These are phyloP conservation scores for Yamadazyma sp. DNA, from an alignment of 1,139 yeast species.

Conservation along the genomic window DNA sequence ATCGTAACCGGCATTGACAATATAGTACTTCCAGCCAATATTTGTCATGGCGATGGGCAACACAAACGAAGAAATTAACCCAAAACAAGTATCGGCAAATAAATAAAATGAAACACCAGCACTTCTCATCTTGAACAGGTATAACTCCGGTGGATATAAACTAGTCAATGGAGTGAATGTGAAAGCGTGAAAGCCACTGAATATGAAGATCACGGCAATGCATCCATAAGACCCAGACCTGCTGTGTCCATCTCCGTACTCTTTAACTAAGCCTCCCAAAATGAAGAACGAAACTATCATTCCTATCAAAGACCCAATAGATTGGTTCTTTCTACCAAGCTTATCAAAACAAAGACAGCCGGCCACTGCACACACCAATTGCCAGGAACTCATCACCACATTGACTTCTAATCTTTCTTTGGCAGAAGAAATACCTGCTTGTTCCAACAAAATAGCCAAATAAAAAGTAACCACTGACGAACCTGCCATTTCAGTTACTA, in stretches of 20 bases:
- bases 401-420: conserved; percentile 13
- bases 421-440: conserved; percentile 14
- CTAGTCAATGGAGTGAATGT: conserved; percentile 17
- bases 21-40: conserved; percentile 16
- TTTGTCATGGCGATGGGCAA: conserved; percentile 16
- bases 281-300: conserved; percentile 14
- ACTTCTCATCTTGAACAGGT: conserved; percentile 14
- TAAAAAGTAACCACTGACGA: conserved; percentile 18
- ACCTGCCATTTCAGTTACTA: conserved; percentile 18
- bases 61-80: conserved; percentile 13
- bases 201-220: conserved; percentile 17
- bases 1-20: conserved; percentile 15
- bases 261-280: conserved; percentile 15
- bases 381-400: conserved; percentile 15
- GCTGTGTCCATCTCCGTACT: conserved; percentile 15
- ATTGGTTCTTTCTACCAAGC: conserved; percentile 15
- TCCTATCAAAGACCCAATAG: conserved; percentile 11
- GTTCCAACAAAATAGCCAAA: conserved; percentile 13
- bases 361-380: conserved; percentile 12
- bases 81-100: conserved; percentile 12
- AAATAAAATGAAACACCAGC: conserved; percentile 10
- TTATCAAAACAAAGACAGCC: conserved; percentile 14
- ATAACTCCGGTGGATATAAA: conserved; percentile 15
- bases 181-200: conserved; percentile 17
- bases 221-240: conserved; percentile 15